Conservation (phyloP, 768 basidiomycete species). For the Austroboletus festivus region DNA sequence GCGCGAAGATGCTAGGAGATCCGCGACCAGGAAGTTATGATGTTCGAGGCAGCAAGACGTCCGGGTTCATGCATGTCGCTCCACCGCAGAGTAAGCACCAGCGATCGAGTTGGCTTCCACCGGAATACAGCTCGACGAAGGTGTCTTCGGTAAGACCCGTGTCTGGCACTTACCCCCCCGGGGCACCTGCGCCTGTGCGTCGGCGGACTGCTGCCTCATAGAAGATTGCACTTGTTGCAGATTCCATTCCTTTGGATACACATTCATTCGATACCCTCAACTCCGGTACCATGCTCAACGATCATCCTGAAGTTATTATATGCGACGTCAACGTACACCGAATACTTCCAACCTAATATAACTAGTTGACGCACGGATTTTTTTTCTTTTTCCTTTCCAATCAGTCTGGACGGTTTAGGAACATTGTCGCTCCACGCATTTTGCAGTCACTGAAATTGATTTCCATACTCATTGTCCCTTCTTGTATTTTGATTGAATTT, state of each 20-base stretch:
- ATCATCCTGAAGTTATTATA: conserved; percentile 12
- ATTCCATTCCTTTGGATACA: conserved; percentile 17
- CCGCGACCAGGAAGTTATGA: conserved; percentile 17
- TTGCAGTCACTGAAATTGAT: conserved; percentile 16
- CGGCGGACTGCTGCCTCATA: conserved; percentile 24
- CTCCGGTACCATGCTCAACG: conserved; percentile 13
- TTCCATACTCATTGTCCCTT: conserved; percentile 7
- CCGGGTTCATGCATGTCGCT: conserved; percentile 3
- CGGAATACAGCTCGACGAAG: conserved; percentile 16
- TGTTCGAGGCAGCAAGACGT: conserved; percentile 10
- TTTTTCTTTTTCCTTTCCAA: conserved; percentile 5
- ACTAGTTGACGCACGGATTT: background rate
- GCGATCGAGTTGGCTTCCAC: conserved; percentile 24
- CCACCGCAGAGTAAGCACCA: conserved; percentile 12
- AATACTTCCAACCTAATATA: conserved; percentile 23
- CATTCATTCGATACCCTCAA: conserved; percentile 30
- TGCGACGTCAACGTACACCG: conserved; percentile 13
- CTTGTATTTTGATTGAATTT: conserved; percentile 11
- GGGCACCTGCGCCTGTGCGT: conserved; percentile 11
- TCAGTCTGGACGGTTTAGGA: conserved; percentile 18
- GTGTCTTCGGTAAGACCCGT: conserved; percentile 15
- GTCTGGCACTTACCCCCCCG: conserved; percentile 13
- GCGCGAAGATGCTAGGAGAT: conserved; percentile 9
- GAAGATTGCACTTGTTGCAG: conserved; percentile 1
- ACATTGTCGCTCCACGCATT: conserved; percentile 12